Base-by-base conservation (phyloP, 768 basidiomycete species). In the Tricholoma flavovirens region DNA sequence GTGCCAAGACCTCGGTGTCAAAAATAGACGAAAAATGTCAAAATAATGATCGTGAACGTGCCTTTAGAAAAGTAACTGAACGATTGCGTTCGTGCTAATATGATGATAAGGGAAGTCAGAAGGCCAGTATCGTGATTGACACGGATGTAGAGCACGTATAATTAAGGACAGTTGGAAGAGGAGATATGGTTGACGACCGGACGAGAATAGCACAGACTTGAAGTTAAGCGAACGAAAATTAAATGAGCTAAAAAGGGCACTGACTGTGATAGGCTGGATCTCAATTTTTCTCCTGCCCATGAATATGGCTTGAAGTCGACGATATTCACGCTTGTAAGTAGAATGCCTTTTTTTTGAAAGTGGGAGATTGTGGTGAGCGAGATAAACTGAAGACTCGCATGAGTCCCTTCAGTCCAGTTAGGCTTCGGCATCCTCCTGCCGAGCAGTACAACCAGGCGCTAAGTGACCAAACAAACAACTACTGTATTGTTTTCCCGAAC, bases 41-140 rank as follows among this genome's bases (percentile, higher is more conserved):
- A 59, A 57, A 58, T 56, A 64, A 61, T 53, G 56, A 54, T 53
- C 56, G 59, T 61, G 66, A 60, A 69, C 77, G 63, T 76, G 80
- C 90, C 84, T 92, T 93, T 75, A 92, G 77, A 80, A 92, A 93
- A 64, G 90, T 93, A 69, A 93, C 90, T 59, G 88, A 87, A 64
- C 90, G 87, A 71, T 92, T 93, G 74, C 90, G 86, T 74, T 93
- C 90, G 75, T 93, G 88, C 90, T 93, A 79, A 73, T 26, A 26
- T 5, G 5, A 26, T n/a, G 24, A 73, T 75, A 78, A 66, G 61
- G 59, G 59, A 71, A 50, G 56, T 56, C 26, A 53, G 35, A 32
- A 26, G 57, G 56, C 53, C n/a, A 56, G 54, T 21, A 17, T 30
- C 11, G 33, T 19, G 35, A 54, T 38, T 24, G 42, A 52, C 17